phyloP scores from a whole-genome alignment of 495 filamentous ascomycete species.

The Hypomontagnella submonticulosa region DNA sequence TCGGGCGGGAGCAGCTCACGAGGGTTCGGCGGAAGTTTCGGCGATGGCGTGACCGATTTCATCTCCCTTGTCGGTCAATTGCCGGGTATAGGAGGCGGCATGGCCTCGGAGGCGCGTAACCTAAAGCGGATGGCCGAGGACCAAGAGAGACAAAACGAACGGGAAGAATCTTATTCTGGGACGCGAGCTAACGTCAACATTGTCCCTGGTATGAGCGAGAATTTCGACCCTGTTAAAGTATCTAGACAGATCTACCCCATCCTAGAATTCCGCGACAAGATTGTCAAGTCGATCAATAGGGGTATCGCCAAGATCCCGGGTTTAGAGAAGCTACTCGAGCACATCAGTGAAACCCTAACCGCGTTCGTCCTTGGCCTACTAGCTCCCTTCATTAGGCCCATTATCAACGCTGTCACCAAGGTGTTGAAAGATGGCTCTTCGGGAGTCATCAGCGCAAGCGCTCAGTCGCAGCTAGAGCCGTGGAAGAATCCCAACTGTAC shows the following conservation, averaged over 20 bases:
- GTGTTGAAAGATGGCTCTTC: constrained; percentile 85
- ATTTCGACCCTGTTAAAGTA: constrained; percentile 85
- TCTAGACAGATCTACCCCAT: constrained; percentile 92
- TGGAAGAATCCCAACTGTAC: constrained; percentile 89
- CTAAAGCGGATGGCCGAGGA: constrained; percentile 80
- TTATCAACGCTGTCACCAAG: constrained; percentile 87
- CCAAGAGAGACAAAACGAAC: constrained; percentile 72
- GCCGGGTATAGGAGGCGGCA: constrained; percentile 75
- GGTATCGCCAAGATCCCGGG: constrained; percentile 94
- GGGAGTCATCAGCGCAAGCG: constrained; percentile 79
- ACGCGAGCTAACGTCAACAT: constrained; percentile 56
- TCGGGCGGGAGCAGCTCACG: constrained; percentile 46
- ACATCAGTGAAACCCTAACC: constrained; percentile 89
- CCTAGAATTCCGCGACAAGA: constrained; percentile 90
- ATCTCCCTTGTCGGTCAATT: constrained; percentile 79
- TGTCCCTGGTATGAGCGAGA: constrained; percentile 74
- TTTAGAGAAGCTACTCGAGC: constrained; percentile 84
- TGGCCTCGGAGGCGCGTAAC: constrained; percentile 79
- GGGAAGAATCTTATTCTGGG: constrained; percentile 32
- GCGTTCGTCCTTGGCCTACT: constrained; percentile 89
- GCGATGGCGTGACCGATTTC: constrained; percentile 63
- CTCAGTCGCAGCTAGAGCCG: constrained; percentile 86
- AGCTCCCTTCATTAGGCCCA: constrained; percentile 87
- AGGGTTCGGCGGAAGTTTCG: constrained; percentile 52
- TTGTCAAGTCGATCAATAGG: constrained; percentile 82